These are phyloP conservation scores for Malus fusca DNA, from an alignment of 306 rosid genomes.

Conservation along the genomic window DNA sequence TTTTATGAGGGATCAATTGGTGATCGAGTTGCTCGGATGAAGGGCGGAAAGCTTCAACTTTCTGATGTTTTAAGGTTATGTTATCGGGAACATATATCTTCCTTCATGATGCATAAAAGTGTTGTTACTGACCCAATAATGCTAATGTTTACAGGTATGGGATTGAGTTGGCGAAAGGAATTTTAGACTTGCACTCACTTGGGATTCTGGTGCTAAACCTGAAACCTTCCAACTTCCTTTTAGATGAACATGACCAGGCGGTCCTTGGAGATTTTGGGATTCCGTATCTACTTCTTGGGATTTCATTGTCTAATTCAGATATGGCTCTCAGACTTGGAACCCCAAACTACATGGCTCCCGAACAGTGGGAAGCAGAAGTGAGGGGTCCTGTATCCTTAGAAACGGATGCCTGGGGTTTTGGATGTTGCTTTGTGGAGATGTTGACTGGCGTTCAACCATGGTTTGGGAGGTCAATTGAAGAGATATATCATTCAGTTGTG, in stretches of 20 bases:
- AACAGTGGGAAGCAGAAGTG: constrained; percentile 74
- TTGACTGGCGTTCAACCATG: constrained; percentile 79
- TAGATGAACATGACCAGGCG: constrained; percentile 47
- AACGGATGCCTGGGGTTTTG: constrained; percentile 87
- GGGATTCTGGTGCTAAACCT: constrained; percentile 62
- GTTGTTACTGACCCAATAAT: not conserved
- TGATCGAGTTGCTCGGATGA: constrained; percentile 66
- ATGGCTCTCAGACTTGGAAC: constrained; percentile 68
- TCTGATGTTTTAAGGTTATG: constrained; percentile 56
- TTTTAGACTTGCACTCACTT: constrained; percentile 57
- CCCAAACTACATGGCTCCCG: constrained; percentile 92
- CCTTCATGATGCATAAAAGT: not conserved
- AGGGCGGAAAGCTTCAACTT: constrained; percentile 56
- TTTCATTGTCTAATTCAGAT: constrained; percentile 38
- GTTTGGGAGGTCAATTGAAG: constrained; percentile 55
- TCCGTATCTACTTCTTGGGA: constrained; percentile 56
- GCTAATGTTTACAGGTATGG: constrained; percentile 59
- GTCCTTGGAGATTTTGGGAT: constrained; percentile 71
- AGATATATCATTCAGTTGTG: constrained; percentile 47
- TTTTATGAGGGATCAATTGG: constrained; percentile 73
- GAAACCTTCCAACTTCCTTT: constrained; percentile 66
- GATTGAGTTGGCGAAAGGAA: constrained; percentile 54
- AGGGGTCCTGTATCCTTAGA: constrained; percentile 76
- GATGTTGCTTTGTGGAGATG: constrained; percentile 75
- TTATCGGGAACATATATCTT: not conserved